Evolutionary conservation across 2,329 filamentous ascomycete species (phyloP).

Genomic region (Alternaria brassicae): DNA sequence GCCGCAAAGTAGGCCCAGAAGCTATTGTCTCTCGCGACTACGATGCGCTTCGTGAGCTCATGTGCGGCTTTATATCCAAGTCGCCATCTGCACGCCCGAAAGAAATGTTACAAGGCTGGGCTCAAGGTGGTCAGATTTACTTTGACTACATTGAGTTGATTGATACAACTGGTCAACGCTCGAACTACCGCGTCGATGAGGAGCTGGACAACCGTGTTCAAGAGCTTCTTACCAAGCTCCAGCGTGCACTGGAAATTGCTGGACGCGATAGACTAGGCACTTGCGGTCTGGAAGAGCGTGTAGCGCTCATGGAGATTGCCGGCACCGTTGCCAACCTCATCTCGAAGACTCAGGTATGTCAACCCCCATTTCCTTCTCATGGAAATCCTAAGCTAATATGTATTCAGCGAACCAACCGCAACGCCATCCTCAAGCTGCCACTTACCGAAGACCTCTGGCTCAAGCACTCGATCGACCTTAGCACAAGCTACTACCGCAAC

Average conservation of each 20-base stretch:
- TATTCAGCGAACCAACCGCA: slow-evolving; percentile 37
- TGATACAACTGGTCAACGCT: slow-evolving; percentile 42
- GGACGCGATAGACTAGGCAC: slow-evolving; percentile 52
- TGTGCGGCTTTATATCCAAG: slow-evolving; percentile 69
- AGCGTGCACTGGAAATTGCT: slow-evolving; percentile 46
- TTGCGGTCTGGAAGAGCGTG: slow-evolving; percentile 62
- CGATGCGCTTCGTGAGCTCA: slow-evolving; percentile 69
- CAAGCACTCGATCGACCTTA: slow-evolving; percentile 73
- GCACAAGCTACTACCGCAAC: slow-evolving; percentile 71
- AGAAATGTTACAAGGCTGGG: slow-evolving; percentile 72
- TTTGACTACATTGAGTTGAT: slow-evolving; percentile 65
- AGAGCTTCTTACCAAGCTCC: slow-evolving; percentile 43
- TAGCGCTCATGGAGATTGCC: slow-evolving; percentile 84
- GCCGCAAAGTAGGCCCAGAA: slow-evolving; percentile 78
- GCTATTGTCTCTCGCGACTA: slow-evolving; percentile 86
- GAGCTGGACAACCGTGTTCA: slow-evolving; percentile 41
- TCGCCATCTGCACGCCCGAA: slow-evolving; percentile 40
- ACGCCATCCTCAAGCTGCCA: slow-evolving; percentile 65
- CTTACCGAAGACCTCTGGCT: slow-evolving; percentile 77
- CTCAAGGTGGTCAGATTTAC: slow-evolving; percentile 81
- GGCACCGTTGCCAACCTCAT: slow-evolving; percentile 73
- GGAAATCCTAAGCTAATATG: slow-evolving; percentile 41
- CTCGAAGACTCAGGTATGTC: slow-evolving; percentile 52
- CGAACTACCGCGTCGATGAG: slow-evolving; percentile 41
- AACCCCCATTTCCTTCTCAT: background rate